A percentile compares a stretch with the other conserved stretches of the same genome.
phyloP scores from a whole-genome alignment of 2,329 filamentous ascomycete species.

The Bipolaris oryzae region DNA sequence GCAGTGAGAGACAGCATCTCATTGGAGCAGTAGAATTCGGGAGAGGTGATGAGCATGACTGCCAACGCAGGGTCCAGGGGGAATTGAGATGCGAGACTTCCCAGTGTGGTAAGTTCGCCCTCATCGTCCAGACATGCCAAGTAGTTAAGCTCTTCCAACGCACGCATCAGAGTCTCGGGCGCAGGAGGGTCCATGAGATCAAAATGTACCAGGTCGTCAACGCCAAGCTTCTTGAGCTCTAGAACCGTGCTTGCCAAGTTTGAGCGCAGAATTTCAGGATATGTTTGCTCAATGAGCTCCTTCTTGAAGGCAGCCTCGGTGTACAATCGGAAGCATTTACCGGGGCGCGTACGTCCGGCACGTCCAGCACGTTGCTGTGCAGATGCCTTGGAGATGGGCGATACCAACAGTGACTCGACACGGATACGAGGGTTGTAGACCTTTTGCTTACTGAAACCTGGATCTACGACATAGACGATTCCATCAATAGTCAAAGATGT shows the following conservation, averaged over 20 bases:
- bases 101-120: slow-evolving; percentile 85
- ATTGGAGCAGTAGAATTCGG: slow-evolving; percentile 98
- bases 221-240: slow-evolving; percentile 95
- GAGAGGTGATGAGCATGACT: slow-evolving; percentile 96
- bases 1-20: slow-evolving; percentile 96
- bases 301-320: slow-evolving; percentile 97
- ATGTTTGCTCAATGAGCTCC: slow-evolving; percentile 95
- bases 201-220: slow-evolving; percentile 96
- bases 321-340: slow-evolving; percentile 97
- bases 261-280: slow-evolving; percentile 92
- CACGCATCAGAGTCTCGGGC: slow-evolving; percentile 97
- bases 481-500: slow-evolving; percentile 97
- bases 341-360: slow-evolving; percentile 96
- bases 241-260: slow-evolving; percentile 94
- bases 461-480: slow-evolving; percentile 99
- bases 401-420: slow-evolving; percentile 96
- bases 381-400: slow-evolving; percentile 96
- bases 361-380: slow-evolving; percentile 97
- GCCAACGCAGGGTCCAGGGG: slow-evolving; percentile 92
- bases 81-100: slow-evolving; percentile 89
- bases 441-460: slow-evolving; percentile 98
- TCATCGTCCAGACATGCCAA: slow-evolving; percentile 96
- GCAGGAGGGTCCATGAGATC: slow-evolving; percentile 98
- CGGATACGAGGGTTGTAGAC: slow-evolving; percentile 97
- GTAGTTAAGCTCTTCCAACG: slow-evolving; percentile 96